Evolutionary conservation across 1,284 basidiomycete species (phyloP), one percentile per base, ranked within the genome.

Genomic region (Phylloporus sp.): DNA sequence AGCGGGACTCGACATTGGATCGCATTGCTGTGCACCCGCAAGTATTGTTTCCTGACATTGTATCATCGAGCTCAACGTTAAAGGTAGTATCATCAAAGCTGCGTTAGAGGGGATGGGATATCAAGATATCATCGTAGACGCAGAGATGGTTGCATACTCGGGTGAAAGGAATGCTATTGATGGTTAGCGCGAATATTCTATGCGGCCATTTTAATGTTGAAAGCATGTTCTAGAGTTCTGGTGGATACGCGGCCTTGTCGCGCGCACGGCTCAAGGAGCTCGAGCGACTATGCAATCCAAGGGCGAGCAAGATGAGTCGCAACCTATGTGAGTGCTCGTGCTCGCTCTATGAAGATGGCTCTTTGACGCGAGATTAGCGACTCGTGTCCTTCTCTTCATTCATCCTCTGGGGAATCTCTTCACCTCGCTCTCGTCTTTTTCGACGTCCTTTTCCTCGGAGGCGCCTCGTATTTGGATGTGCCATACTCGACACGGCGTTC

Each of bases 91-190:
- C 47, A 88, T 96, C 52, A 84, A 86, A 25, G 83, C 87, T 15
- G 85, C 92, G 1, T 83, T 96, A 0, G 85, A 86, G 29, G 68
- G 70, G 11, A 66, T 74, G 37, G 77, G 72, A 35, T 80, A 77
- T 68, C 77, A 78, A 58, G 88, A 87, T 67, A 79, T 93, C 41
- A 89, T 97, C 25, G 79, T 97, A 0, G 95, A 97, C 76, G 94
- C 94, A 1, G 95, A 97, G 79, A 94, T 97, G 88, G 90, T 96
- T 7, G 90, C 93, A 0, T 96, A 87, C 77, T 88, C 91, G 60
- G 91, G 90, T 35, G 80, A 77, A 0, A 75, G 77, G 27, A 66
- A 82, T 32, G 78, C 80, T 29, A 84, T 93, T 49, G 90, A 92
- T 67, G 91, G 91, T 91, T 68, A 62, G 80, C 71, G 53, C 55